A percentile compares a stretch with the other conserved stretches of the same genome.
Evolutionary conservation across 2,329 filamentous ascomycete species (phyloP).

Genomic region (Ceratocystis alfenasii): DNA sequence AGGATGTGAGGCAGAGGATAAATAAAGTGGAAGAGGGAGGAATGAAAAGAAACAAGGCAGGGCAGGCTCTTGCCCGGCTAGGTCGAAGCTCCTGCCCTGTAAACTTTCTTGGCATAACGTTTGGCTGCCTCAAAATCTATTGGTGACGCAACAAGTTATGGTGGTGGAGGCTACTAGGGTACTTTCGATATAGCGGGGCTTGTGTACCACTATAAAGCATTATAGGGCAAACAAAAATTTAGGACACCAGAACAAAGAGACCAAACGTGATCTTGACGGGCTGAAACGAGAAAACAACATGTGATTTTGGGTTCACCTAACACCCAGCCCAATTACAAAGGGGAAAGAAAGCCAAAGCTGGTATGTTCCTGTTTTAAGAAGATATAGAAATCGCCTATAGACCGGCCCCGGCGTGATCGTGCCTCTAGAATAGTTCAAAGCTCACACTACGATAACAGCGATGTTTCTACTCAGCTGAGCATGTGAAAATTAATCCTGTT

Average conservation of each 20-base stretch:
- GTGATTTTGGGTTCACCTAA: background rate
- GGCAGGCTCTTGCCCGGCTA: background rate
- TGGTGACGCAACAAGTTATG: background rate
- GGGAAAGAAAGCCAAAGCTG: background rate
- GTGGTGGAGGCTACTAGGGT: background rate
- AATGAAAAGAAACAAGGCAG: conserved; percentile 1
- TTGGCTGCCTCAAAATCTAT: conserved; percentile 6
- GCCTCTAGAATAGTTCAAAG: too few species aligned
- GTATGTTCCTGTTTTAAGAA: background rate
- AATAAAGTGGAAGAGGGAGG: background rate
- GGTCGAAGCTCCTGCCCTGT: background rate
- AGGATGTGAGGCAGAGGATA: background rate
- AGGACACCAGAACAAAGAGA: background rate
- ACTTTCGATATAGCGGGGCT: background rate
- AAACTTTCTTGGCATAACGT: background rate
- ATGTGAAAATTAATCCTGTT: conserved; percentile 2
- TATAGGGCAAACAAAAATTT: background rate
- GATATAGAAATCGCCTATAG: background rate
- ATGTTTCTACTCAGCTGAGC: background rate
- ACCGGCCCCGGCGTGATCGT: too few species aligned
- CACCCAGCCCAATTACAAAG: background rate
- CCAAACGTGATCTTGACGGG: background rate
- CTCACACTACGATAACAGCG: too few species aligned
- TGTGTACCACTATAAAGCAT: too few species aligned
- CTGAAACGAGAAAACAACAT: background rate